Percentiles rank a stretch among this genome's conserved stretches.
Evolutionary conservation across 176 grass and related monocot species (phyloP).

Genomic region (Phoenix dactylifera): DNA sequence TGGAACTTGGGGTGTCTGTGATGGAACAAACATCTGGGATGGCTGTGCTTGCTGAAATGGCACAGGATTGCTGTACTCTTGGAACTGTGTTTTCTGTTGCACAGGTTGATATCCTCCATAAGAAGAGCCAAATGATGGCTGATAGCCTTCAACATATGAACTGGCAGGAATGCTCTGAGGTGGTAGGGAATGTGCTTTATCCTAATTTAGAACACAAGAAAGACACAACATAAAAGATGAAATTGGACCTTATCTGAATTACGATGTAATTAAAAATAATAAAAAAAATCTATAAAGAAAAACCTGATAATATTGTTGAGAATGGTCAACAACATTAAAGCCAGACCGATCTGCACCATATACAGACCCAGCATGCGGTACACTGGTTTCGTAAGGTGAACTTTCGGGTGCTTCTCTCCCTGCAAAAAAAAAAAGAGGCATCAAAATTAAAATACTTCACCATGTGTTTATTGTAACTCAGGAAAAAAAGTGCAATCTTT

Average conservation of each 20-base stretch:
- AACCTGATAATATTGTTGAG: constrained; percentile 73
- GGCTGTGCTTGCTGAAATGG: constrained; percentile 41
- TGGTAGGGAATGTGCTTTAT: not conserved
- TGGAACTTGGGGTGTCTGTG: constrained; percentile 19
- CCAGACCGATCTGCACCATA: constrained; percentile 28
- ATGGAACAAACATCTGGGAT: constrained; percentile 76
- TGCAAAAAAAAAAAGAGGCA: constrained; percentile 14
- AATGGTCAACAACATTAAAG: constrained; percentile 21
- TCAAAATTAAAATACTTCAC: too few relatives aligned
- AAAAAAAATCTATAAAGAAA: not conserved
- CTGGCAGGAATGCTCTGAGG: not conserved
- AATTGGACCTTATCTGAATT: not conserved
- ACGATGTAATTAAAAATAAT: not conserved
- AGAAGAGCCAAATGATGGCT: constrained; percentile 11
- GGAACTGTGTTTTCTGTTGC: constrained; percentile 25
- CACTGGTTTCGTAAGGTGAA: constrained; percentile 22
- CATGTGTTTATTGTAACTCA: too few relatives aligned
- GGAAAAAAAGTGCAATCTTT: too few relatives aligned
- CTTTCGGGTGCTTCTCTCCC: constrained; percentile 28
- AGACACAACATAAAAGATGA: not conserved
- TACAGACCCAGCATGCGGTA: constrained; percentile 9
- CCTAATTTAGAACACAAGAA: not conserved
- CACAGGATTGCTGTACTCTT: constrained; percentile 30
- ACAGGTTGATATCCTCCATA: constrained; percentile 41
- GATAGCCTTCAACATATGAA: constrained; percentile 3